These are phyloP conservation scores for Phytophthora pinifolia DNA, from an alignment of 352 stramenopile genomes.

Conservation along the genomic window DNA sequence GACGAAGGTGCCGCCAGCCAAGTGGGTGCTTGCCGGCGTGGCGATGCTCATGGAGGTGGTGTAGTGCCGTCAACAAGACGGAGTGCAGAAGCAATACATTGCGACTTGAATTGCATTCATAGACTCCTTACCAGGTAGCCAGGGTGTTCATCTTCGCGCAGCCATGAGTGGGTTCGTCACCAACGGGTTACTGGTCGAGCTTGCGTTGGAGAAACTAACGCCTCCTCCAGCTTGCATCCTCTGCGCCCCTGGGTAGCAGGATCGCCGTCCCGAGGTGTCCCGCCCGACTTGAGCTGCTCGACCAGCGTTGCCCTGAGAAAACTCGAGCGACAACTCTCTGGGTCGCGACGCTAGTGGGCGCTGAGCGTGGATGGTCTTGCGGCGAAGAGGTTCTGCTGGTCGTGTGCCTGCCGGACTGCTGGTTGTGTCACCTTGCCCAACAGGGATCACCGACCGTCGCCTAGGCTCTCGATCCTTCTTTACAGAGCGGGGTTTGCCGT, in stretches of 20 bases:
- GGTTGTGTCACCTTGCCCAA: constrained; percentile 1
- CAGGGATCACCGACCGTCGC: not conserved
- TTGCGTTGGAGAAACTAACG: constrained; percentile 42
- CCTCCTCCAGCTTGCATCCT: constrained; percentile 24
- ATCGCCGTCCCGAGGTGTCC: constrained; percentile 5
- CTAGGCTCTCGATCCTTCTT: constrained; percentile 7
- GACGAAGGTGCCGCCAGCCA: constrained; percentile 85
- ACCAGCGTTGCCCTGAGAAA: constrained; percentile 3
- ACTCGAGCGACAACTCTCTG: constrained; percentile 2
- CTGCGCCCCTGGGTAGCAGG: constrained; percentile 18
- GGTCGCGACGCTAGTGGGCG: constrained; percentile 1
- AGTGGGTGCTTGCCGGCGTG: constrained; percentile 91
- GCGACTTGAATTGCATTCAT: not conserved
- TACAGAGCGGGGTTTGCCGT: constrained; percentile 14
- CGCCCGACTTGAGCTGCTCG: not conserved
- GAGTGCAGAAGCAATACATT: constrained; percentile 2
- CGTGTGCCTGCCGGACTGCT: not conserved
- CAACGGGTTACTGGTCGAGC: constrained; percentile 53
- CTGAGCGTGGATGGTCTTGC: constrained; percentile 7
- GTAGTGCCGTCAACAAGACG: constrained; percentile 18
- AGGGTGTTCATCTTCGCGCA: constrained; percentile 10
- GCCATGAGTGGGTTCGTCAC: constrained; percentile 52
- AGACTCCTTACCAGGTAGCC: not conserved
- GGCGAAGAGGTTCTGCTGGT: not conserved
- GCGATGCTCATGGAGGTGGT: constrained; percentile 90